These are phyloP conservation scores for Cyclaneusma minus DNA, from an alignment of 2,329 filamentous ascomycete species.

Conservation along the genomic window DNA sequence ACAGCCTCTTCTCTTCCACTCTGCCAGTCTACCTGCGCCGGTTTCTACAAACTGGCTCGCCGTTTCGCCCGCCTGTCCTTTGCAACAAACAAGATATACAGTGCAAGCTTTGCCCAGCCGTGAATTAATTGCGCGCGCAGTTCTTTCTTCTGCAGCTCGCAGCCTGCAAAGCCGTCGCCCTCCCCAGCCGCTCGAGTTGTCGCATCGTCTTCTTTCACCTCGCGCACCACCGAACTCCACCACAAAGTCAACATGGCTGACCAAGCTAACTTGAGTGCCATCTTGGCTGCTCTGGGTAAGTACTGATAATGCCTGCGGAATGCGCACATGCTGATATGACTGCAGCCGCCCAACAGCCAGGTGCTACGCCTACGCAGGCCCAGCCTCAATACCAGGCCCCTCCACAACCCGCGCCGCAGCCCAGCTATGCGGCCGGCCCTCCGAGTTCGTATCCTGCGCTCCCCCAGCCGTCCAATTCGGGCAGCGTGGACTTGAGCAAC, in stretches of 20 bases:
- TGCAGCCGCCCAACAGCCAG: conserved; percentile 31
- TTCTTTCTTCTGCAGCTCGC: background rate
- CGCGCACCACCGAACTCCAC: background rate
- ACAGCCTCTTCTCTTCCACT: no score
- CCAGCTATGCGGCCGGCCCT: conserved; percentile 24
- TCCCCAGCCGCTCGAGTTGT: background rate
- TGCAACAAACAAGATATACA: conserved; percentile 1
- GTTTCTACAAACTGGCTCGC: no score
- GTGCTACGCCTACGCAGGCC: conserved; percentile 29
- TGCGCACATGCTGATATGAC: conserved; percentile 6
- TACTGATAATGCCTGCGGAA: conserved; percentile 3
- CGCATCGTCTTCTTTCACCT: background rate
- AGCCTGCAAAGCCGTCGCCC: background rate
- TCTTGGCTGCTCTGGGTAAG: conserved; percentile 33
- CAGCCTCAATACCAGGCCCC: conserved; percentile 23
- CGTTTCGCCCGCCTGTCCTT: conserved; percentile 5
- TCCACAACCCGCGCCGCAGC: conserved; percentile 21
- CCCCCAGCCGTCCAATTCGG: conserved; percentile 48
- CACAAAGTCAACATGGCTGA: conserved; percentile 23
- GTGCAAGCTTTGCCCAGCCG: background rate
- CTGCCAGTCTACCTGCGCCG: no score
- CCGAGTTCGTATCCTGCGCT: conserved; percentile 22
- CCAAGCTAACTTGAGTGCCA: conserved; percentile 30
- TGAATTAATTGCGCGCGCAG: background rate
- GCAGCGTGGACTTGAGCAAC: conserved; percentile 64